A percentile compares a stretch with the other conserved stretches of the same genome.
These are phyloP conservation scores for Daedalea quercina DNA, from an alignment of 768 basidiomycete genomes.

Conservation along the genomic window DNA sequence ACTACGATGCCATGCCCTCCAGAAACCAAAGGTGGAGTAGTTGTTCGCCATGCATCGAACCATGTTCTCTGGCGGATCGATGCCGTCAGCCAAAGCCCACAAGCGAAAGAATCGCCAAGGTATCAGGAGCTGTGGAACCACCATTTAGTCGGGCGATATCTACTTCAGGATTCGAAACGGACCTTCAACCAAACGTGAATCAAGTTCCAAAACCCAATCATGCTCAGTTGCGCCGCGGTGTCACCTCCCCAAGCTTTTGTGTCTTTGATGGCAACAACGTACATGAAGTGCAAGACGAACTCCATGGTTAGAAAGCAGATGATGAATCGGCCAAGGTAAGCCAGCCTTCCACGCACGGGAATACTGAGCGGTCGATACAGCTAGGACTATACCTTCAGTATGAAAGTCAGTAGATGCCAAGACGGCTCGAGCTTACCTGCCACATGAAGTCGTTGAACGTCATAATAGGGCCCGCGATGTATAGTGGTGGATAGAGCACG, in stretches of 20 bases:
- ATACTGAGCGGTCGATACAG: constrained; percentile 52
- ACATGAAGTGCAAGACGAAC: constrained; percentile 87
- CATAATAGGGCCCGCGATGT: constrained; percentile 94
- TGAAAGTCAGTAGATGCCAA: neutral
- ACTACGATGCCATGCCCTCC: constrained; percentile 94
- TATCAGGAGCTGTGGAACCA: constrained; percentile 61
- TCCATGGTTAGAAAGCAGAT: constrained; percentile 81
- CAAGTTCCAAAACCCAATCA: constrained; percentile 97
- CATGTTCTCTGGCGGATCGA: constrained; percentile 98
- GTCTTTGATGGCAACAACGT: constrained; percentile 95
- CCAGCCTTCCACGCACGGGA: constrained; percentile 28
- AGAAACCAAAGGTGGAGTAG: constrained; percentile 88
- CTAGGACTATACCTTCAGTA: constrained; percentile 29
- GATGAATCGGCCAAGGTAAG: constrained; percentile 69
- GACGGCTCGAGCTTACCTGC: constrained; percentile 54
- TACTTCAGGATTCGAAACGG: neutral
- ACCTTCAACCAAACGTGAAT: constrained; percentile 97
- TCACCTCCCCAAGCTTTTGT: constrained; percentile 74
- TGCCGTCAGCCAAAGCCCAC: constrained; percentile 83
- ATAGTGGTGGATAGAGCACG: constrained; percentile 86
- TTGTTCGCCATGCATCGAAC: constrained; percentile 98
- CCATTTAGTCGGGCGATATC: neutral
- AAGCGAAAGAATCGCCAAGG: constrained; percentile 97
- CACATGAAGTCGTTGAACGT: constrained; percentile 94
- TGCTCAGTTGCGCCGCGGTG: constrained; percentile 72